Evolutionary conservation across 768 basidiomycete genomes (phyloP).

Genomic region (Serendipita sp.): DNA sequence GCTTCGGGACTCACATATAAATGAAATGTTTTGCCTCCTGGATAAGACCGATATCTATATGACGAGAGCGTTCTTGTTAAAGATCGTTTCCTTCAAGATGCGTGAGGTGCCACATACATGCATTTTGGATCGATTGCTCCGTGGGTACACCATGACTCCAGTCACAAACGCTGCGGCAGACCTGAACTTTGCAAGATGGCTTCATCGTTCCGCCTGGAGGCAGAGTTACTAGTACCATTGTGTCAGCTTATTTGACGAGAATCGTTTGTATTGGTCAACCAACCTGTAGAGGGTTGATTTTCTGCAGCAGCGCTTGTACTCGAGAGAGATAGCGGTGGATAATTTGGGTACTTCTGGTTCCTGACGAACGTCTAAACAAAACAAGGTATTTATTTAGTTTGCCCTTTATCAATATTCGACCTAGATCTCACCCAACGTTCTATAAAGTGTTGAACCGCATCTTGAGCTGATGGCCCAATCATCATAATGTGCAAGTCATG

Average conservation of each 20-base stretch:
- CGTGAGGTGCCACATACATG: slow-evolving; percentile 35
- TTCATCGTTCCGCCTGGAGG: not conserved
- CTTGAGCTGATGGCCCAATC: slow-evolving; percentile 64
- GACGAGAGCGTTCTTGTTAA: not conserved
- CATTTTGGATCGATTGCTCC: slow-evolving; percentile 85
- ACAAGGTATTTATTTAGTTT: not conserved
- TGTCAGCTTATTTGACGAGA: not conserved
- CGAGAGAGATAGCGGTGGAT: slow-evolving; percentile 14
- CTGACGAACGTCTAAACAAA: not conserved
- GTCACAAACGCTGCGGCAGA: slow-evolving; percentile 69
- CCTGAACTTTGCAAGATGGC: slow-evolving; percentile 57
- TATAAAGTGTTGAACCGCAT: slow-evolving; percentile 86
- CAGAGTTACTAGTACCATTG: not conserved
- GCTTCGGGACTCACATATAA: slow-evolving; percentile 51
- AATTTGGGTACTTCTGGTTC: not conserved
- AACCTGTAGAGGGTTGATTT: not conserved
- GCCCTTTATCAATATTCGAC: not conserved
- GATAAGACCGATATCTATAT: slow-evolving; percentile 59
- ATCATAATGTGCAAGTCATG: slow-evolving; percentile 56
- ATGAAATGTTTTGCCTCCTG: slow-evolving; percentile 73
- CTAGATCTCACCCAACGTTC: slow-evolving; percentile 43
- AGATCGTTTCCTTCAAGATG: too few relatives aligned
- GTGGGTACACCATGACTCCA: slow-evolving; percentile 89
- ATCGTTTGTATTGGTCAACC: not conserved
- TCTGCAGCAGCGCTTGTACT: slow-evolving; percentile 24